phyloP scores from a whole-genome alignment of 2,329 filamentous ascomycete genomes.

The Boeremia exigua region DNA sequence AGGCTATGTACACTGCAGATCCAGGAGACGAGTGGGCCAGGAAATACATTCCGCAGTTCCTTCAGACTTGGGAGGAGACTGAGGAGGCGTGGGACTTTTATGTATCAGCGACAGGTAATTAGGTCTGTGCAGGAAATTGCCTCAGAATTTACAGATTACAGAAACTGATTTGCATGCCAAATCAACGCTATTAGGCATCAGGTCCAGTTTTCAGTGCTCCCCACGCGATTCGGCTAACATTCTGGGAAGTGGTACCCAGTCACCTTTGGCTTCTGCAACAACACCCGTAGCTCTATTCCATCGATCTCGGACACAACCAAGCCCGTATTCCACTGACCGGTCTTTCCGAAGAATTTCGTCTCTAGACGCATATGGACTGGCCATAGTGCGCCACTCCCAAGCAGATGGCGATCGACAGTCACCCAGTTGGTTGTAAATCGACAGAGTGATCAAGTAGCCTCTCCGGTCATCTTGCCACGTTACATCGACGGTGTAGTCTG shows the following conservation, averaged over 20 bases:
- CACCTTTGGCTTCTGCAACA: background rate
- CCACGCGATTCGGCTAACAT: background rate
- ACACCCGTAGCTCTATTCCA: conserved; percentile 17
- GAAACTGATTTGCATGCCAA: no score
- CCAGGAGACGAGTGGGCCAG: conserved; percentile 2
- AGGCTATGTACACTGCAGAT: conserved; percentile 7
- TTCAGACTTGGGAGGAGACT: no score
- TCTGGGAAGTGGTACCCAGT: background rate
- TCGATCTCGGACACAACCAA: conserved; percentile 24
- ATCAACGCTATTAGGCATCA: no score
- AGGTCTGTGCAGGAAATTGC: background rate
- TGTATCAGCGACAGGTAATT: no score
- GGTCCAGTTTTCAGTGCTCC: no score
- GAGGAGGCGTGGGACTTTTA: no score
- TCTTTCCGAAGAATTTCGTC: conserved; percentile 10
- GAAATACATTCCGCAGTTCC: conserved; percentile 3
- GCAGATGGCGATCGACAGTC: conserved; percentile 26
- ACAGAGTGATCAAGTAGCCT: conserved; percentile 19
- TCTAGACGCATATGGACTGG: background rate
- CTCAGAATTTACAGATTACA: no score
- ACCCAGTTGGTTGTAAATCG: conserved; percentile 22
- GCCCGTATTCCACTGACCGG: conserved; percentile 12
- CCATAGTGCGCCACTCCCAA: conserved; percentile 23
- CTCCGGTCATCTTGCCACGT: conserved; percentile 20
- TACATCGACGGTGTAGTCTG: conserved; percentile 27